These are phyloP conservation scores for Penicillium capsulatum DNA, from an alignment of 2,329 filamentous ascomycete genomes.

Conservation along the genomic window DNA sequence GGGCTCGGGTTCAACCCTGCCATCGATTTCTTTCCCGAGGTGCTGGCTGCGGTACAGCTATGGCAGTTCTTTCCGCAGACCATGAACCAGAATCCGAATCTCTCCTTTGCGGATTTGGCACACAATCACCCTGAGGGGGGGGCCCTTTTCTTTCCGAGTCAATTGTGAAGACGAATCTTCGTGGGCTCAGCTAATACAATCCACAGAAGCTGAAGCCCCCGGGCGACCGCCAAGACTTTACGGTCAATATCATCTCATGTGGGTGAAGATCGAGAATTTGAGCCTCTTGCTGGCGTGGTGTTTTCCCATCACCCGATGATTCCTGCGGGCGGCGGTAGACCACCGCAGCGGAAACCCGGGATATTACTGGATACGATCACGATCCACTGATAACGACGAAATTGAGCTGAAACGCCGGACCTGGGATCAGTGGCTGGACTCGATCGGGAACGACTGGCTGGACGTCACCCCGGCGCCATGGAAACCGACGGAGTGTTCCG, in stretches of 20 bases:
- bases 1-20: constrained; percentile 35
- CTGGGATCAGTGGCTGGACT: constrained; percentile 18
- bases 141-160: constrained; percentile 34
- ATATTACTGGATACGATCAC: constrained; percentile 24
- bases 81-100: constrained; percentile 20
- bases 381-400: constrained; percentile 16
- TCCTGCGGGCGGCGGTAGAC: constrained; percentile 30
- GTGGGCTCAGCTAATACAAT: constrained; percentile 1
- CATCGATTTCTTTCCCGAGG: constrained; percentile 33
- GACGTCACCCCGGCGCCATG: constrained; percentile 14
- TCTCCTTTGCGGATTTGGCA: constrained; percentile 34
- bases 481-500: constrained; percentile 10
- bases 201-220: constrained; percentile 31
- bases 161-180: constrained; percentile 36
- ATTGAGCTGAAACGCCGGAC: constrained; percentile 15
- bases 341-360: constrained; percentile 17
- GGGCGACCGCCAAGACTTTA: constrained; percentile 33
- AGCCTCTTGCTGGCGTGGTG: constrained; percentile 36
- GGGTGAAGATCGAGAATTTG: constrained; percentile 41
- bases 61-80: constrained; percentile 36
- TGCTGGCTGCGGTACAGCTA: constrained; percentile 32
- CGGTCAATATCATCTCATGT: constrained; percentile 36
- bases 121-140: constrained; percentile 32
- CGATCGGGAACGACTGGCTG: constrained; percentile 8
- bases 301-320: constrained; percentile 33